Evolutionary conservation across 2,329 filamentous ascomycete species (phyloP).

Genomic region (Ceratocystis alfenasii): DNA sequence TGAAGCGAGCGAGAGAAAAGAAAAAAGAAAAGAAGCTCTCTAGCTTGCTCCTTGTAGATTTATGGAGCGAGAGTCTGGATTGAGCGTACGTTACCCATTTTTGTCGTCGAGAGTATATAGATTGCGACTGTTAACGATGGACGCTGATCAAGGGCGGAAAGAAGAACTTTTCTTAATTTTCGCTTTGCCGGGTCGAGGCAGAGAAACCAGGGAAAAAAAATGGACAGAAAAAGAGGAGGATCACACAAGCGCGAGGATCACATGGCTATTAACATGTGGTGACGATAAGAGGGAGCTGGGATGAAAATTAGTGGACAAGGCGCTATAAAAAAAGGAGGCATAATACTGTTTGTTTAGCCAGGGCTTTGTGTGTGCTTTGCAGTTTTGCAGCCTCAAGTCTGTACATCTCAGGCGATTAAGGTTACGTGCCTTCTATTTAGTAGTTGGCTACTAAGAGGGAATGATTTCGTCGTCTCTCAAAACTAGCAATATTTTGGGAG

Average conservation of each 20-base stretch:
- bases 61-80: background rate
- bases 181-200: background rate
- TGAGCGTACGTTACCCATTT: conserved; percentile 24
- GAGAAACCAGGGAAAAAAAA: background rate
- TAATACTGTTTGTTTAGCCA: too few species aligned
- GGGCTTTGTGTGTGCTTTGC: too few species aligned
- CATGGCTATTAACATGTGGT: background rate
- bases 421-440: too few species aligned
- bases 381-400: too few species aligned
- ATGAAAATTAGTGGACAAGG: background rate
- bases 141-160: background rate
- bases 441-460: too few species aligned
- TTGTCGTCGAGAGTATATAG: background rate
- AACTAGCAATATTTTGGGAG: too few species aligned
- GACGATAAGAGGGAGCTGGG: background rate
- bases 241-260: background rate
- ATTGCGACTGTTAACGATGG: background rate
- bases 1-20: background rate
- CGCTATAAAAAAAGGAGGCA: background rate
- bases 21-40: background rate
- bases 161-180: background rate
- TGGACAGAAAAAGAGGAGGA: conserved; percentile 3
- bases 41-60: background rate
- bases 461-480: too few species aligned
- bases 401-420: too few species aligned